phyloP scores from a whole-genome alignment of 176 grass and related monocot species.

The Canna indica region DNA sequence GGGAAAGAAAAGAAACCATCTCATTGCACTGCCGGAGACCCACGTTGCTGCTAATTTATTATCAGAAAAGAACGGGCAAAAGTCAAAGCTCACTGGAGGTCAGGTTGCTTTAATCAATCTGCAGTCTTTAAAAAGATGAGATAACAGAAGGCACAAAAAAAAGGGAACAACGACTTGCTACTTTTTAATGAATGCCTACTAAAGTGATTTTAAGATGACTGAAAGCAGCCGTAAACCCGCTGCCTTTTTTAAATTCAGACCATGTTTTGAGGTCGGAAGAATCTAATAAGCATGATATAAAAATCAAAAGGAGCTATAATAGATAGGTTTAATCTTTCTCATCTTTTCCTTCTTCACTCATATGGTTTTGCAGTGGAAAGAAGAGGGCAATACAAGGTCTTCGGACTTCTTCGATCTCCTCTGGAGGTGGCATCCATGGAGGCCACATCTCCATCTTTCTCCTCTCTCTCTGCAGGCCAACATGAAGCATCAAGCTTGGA shows the following conservation, averaged over 20 bases:
- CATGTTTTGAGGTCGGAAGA: neutral
- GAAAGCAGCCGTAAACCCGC: neutral
- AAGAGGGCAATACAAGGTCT: neutral
- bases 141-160: neutral
- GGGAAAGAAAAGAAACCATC: too few relatives aligned
- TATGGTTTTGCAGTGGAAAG: neutral
- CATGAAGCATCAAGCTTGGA: neutral
- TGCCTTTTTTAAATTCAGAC: constrained; percentile 2
- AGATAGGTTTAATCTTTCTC: neutral
- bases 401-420: neutral
- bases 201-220: neutral
- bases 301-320: neutral
- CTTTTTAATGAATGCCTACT: neutral
- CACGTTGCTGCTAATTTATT: too few relatives aligned
- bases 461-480: neutral
- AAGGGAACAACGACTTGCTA: neutral
- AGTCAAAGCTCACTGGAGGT: neutral
- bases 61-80: neutral
- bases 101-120: neutral
- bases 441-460: neutral
- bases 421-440: neutral
- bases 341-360: neutral
- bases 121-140: neutral
- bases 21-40: too few relatives aligned
- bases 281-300: neutral